phyloP scores from a whole-genome alignment of 2,329 filamentous ascomycete species.

The Talaromyces albobiverticillius region DNA sequence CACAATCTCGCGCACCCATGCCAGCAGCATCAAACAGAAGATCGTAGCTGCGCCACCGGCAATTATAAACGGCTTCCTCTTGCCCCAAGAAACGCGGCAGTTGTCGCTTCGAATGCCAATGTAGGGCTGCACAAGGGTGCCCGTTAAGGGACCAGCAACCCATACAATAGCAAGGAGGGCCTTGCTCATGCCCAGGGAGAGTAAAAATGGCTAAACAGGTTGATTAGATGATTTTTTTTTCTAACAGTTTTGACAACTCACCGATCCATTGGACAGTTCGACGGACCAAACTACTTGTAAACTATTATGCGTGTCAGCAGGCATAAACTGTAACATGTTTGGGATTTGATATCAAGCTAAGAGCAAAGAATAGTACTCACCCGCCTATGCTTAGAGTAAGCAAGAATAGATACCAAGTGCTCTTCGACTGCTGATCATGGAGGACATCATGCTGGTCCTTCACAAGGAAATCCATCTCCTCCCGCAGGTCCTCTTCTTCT shows the following conservation, averaged over 20 bases:
- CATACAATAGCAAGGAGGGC: conserved; percentile 79
- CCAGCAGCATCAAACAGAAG: conserved; percentile 64
- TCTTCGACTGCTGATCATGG: conserved; percentile 62
- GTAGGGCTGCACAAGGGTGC: conserved; percentile 76
- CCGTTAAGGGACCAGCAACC: conserved; percentile 78
- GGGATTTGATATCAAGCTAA: neutral
- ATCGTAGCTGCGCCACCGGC: conserved; percentile 67
- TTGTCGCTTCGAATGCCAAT: conserved; percentile 79
- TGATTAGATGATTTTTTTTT: neutral
- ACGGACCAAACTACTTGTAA: conserved; percentile 95
- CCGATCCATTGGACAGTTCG: conserved; percentile 87
- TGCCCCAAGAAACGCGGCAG: conserved; percentile 71
- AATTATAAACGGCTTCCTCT: conserved; percentile 78
- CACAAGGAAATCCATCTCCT: conserved; percentile 17
- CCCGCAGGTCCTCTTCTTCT: neutral
- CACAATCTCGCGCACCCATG: conserved; percentile 73
- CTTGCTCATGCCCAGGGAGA: conserved; percentile 79
- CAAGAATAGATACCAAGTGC: conserved; percentile 78
- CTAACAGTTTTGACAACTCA: conserved; percentile 32
- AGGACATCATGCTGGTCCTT: conserved; percentile 23
- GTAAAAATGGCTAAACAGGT: conserved; percentile 60
- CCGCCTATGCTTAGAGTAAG: conserved; percentile 83
- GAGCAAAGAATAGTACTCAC: conserved; percentile 22
- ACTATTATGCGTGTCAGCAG: conserved; percentile 34
- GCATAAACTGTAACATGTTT: no score